Conservation (phyloP, 352 stramenopile genomes). For the Phytophthora brassicae region DNA sequence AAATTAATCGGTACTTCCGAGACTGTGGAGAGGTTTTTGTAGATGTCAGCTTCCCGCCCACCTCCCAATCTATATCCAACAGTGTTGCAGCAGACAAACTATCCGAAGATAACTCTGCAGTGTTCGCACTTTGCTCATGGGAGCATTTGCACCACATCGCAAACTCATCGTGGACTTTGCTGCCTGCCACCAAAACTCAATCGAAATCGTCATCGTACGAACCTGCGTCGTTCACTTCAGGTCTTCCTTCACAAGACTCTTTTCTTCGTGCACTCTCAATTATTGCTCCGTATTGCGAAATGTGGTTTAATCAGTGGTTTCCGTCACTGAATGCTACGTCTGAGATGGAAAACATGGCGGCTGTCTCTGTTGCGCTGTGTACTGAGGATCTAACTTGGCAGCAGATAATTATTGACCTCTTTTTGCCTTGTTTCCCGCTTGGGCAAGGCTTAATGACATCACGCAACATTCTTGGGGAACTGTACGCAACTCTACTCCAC, state of each 20-base stretch:
- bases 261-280: slow-evolving; percentile 37
- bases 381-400: slow-evolving; percentile 32
- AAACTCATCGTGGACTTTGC: slow-evolving; percentile 35
- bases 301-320: slow-evolving; percentile 32
- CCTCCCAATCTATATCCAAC: slow-evolving; percentile 12
- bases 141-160: slow-evolving; percentile 27
- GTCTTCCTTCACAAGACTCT: slow-evolving; percentile 35
- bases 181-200: not conserved
- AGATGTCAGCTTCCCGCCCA: slow-evolving; percentile 39
- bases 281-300: slow-evolving; percentile 16
- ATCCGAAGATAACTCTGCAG: slow-evolving; percentile 15
- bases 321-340: slow-evolving; percentile 7
- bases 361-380: slow-evolving; percentile 31
- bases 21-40: slow-evolving; percentile 34
- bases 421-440: slow-evolving; percentile 41
- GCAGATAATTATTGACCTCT: slow-evolving; percentile 48
- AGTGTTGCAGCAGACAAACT: slow-evolving; percentile 2
- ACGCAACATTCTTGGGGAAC: slow-evolving; percentile 27
- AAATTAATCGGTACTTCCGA: slow-evolving; percentile 46
- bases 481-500: slow-evolving; percentile 46
- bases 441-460: slow-evolving; percentile 32
- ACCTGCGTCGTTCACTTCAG: slow-evolving; percentile 18
- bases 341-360: slow-evolving; percentile 6
- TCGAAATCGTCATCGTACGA: not conserved
- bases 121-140: slow-evolving; percentile 33